Evolutionary conservation across 306 rosid species (phyloP).

Genomic region (Casuarina glauca): DNA sequence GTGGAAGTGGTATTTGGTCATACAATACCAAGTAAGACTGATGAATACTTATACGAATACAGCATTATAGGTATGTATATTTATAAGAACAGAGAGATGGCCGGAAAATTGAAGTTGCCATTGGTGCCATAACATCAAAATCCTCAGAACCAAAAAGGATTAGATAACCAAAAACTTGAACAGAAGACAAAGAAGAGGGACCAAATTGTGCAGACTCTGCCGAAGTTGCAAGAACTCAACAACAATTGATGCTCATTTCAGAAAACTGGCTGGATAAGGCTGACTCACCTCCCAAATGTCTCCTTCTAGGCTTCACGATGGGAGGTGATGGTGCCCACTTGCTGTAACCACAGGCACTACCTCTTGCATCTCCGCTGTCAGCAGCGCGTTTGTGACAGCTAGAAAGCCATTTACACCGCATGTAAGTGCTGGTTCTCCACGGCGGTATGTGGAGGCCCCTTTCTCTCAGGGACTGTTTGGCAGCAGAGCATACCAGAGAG

Average conservation of each 20-base stretch:
- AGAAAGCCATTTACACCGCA: conserved; percentile 47
- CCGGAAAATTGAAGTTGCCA: not conserved
- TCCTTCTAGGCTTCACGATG: conserved; percentile 39
- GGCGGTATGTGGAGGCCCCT: conserved; percentile 81
- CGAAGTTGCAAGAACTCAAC: not conserved
- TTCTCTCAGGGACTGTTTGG: conserved; percentile 67
- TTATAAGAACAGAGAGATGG: not conserved
- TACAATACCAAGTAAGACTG: no score
- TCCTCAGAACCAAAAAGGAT: not conserved
- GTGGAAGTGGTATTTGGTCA: no score
- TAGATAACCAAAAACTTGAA: not conserved
- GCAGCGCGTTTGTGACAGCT: conserved; percentile 12
- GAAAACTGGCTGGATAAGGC: conserved; percentile 68
- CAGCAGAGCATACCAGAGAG: conserved; percentile 62
- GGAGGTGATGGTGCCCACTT: conserved; percentile 57
- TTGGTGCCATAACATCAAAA: not conserved
- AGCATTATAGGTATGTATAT: no score
- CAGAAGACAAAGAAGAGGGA: not conserved
- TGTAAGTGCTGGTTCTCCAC: conserved; percentile 70
- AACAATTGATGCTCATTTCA: conserved; percentile 41
- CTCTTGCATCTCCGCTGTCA: conserved; percentile 5
- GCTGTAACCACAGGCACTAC: conserved; percentile 4
- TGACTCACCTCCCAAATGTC: conserved; percentile 43
- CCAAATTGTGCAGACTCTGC: not conserved
- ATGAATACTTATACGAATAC: no score